Percentiles rank a stretch among this genome's conserved stretches.
phyloP scores from a whole-genome alignment of 495 filamentous ascomycete genomes.

The Acidiella bohemica region DNA sequence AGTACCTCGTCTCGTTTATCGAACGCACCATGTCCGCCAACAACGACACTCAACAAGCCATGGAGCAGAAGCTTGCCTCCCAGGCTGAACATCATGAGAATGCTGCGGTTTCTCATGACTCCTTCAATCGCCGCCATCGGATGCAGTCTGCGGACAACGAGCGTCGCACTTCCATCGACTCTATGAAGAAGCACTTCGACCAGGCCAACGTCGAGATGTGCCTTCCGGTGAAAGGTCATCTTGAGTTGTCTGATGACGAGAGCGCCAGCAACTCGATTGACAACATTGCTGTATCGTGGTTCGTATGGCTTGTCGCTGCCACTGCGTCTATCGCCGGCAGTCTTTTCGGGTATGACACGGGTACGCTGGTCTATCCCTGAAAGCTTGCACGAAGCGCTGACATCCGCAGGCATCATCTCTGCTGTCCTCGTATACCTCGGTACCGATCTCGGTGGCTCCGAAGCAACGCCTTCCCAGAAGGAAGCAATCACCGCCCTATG shows the following conservation, averaged over 20 bases:
- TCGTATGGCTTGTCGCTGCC: conserved; percentile 11
- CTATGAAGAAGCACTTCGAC: conserved; percentile 4
- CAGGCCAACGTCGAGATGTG: conserved; percentile 1
- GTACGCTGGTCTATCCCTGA: too few species aligned
- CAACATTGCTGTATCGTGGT: conserved; percentile 4
- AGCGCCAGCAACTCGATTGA: not conserved
- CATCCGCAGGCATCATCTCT: too few species aligned
- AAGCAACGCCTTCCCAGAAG: conserved; percentile 29
- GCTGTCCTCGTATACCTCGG: conserved; percentile 34
- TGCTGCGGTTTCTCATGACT: not conserved
- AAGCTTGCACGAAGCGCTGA: too few species aligned
- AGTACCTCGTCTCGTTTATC: not conserved
- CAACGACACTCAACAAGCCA: not conserved
- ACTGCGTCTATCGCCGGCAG: conserved; percentile 13
- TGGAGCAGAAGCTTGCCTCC: not conserved
- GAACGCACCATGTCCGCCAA: not conserved
- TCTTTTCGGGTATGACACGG: conserved; percentile 35
- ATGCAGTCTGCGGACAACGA: too few species aligned
- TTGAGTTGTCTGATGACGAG: conserved; percentile 3
- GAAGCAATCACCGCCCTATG: conserved; percentile 37
- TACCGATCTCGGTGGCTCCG: conserved; percentile 23
- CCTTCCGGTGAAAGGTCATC: too few species aligned
- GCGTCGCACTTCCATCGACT: conserved; percentile 4
- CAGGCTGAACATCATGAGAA: not conserved
- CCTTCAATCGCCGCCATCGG: not conserved